Conservation (phyloP, 768 basidiomycete species). For the Naganishia vishniacii region DNA sequence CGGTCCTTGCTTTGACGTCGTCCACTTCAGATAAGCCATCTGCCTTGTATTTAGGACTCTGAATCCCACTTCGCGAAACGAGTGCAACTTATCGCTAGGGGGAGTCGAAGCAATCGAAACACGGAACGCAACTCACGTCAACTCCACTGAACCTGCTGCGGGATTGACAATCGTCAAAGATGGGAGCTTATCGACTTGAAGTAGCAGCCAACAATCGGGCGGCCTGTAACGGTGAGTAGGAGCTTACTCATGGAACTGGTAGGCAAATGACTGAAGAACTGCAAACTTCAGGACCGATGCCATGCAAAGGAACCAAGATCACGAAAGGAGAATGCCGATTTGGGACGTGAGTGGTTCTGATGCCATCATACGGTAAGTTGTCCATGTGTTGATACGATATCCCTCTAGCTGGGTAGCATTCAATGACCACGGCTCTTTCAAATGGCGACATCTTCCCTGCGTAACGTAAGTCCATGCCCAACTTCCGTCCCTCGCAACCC, state of each 20-base stretch:
- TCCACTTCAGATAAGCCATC: too few relatives aligned
- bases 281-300: slow-evolving; percentile 1
- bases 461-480: slow-evolving; percentile 13
- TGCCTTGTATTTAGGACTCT: too few relatives aligned
- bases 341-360: slow-evolving; percentile 20
- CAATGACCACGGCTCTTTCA: slow-evolving; percentile 18
- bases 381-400: background rate
- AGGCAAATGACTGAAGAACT: background rate
- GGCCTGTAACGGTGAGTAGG: slow-evolving; percentile 17
- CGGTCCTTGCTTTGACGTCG: too few relatives aligned
- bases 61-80: too few relatives aligned
- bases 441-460: slow-evolving; percentile 25
- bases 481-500: background rate
- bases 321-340: slow-evolving; percentile 17
- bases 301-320: slow-evolving; percentile 27
- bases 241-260: background rate
- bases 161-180: background rate
- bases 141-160: too few relatives aligned
- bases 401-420: slow-evolving; percentile 3
- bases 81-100: too few relatives aligned
- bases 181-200: slow-evolving; percentile 23
- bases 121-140: background rate
- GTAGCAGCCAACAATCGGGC: slow-evolving; percentile 15
- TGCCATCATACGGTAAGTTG: too few relatives aligned
- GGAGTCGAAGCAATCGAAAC: too few relatives aligned